A percentile compares a stretch with the other conserved stretches of the same genome.
Evolutionary conservation across 2,329 filamentous ascomycete genomes (phyloP).

Genomic region (Aspergillus melleus): DNA sequence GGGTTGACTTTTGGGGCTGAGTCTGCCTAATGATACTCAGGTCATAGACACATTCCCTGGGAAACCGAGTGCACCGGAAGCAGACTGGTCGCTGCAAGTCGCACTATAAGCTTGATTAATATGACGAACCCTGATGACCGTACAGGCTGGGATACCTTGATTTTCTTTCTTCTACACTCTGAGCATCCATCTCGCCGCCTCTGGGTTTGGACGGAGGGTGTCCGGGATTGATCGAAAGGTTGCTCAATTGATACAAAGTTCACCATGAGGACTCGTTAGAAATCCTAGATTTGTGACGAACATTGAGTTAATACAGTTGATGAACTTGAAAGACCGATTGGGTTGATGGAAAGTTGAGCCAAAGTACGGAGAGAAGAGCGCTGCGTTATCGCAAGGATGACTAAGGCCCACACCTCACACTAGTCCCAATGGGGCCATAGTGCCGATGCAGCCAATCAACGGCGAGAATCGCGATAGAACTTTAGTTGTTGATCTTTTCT

Average conservation of each 20-base stretch:
- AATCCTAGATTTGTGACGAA: too few species aligned
- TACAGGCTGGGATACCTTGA: slow-evolving; percentile 21
- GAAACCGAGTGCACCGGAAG: slow-evolving; percentile 26
- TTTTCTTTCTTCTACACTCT: slow-evolving; percentile 32
- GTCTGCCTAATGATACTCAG: slow-evolving; percentile 21
- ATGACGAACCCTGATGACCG: background rate
- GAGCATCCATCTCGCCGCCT: slow-evolving; percentile 33
- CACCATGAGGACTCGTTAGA: background rate
- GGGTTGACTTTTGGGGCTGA: background rate
- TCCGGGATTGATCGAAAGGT: background rate
- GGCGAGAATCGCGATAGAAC: background rate
- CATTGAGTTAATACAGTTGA: too few species aligned
- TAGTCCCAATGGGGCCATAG: background rate
- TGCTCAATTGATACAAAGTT: background rate
- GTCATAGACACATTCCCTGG: slow-evolving; percentile 25
- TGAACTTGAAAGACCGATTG: too few species aligned
- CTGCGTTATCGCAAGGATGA: background rate
- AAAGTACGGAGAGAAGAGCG: background rate
- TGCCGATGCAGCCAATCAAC: slow-evolving; percentile 3
- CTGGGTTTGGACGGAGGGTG: background rate
- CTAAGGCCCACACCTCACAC: background rate
- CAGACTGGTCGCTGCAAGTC: slow-evolving; percentile 27
- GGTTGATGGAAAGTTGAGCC: background rate
- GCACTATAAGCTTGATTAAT: slow-evolving; percentile 16
- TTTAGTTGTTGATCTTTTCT: too few species aligned